Evolutionary conservation across 2,329 filamentous ascomycete species (phyloP), one percentile per base, ranked within the genome.

Genomic region (Cercospora canescens): DNA sequence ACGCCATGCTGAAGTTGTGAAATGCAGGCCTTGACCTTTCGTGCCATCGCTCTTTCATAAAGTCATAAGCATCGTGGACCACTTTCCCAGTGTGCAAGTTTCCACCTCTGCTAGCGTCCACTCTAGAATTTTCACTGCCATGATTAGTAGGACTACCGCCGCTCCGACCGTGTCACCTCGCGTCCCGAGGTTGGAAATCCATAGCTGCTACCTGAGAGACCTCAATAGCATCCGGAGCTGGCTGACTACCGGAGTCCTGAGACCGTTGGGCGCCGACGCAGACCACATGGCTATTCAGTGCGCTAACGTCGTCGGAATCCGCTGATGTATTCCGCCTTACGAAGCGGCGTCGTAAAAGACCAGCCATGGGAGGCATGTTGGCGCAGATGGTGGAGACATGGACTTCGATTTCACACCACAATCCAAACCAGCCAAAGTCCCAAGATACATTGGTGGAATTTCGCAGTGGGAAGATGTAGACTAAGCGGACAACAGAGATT

Each of bases 281-380:
- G 3, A 45, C 2, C 39, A 45, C 24, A 5, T 9, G 3, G 24
- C 2, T 45, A 21, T 24, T 45, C 39, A 24, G 14, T 12, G 39
- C 39, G 39, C 39, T 45, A 21, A 24, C 18, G 24, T 45, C 39
- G 11, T 45, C 39, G 18, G 39, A 45, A 11, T 9, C n/a, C 39
- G 39, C 14, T 4, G 39, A 45, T 24, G 39, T 21, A 12, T 45
- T n/a, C n/a, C n/a, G n/a, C 39, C 14, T 45, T 8, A 45, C 18
- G n/a, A n/a, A 45, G 39, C 39, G 39, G 14, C 39, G 39, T 45
- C 39, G 39, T 11, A 45, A 32, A 56, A 69, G 55, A 14, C 67
- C 64, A 18, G 58, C 67, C 21, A 69, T 41, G n/a, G 64, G 58
- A 8, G 67, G 67, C 21, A 69, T 21, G 30, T 69, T 69, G 41